Evolutionary conservation across 305 asterid genomes (phyloP), one percentile per base, ranked within the genome.

Genomic region (Solanum hybrid): DNA sequence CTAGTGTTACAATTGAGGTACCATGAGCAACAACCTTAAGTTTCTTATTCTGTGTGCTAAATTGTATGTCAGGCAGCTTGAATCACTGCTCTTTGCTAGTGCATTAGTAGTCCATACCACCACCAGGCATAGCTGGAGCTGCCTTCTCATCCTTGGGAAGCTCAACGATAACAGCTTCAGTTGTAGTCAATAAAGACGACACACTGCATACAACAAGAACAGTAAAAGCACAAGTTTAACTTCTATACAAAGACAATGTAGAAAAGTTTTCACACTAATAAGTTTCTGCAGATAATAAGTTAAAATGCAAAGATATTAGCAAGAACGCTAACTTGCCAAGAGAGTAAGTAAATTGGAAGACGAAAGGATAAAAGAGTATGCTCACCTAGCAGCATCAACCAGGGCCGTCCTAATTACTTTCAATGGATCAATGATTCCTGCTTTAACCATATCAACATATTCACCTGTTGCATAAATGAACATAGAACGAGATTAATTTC

Each of bases 371-470:
- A 56, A 38, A 10, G 71, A 56, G 86, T 51, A 5, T 32, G 79
- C 89, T 90, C 78, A 95, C 97, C 97, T 94, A 37, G 98, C 96
- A 77, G 98, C 96, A 90, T 95, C 96, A 29, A 93, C 94, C 85
- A 95, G 89, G 1, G 98, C 98, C 31, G 98, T 94, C 88, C 98
- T 94, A 31, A 94, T 91, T 7, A 95, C 98, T 91, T 95, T 95
- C 92, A 94, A 77, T 24, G 98, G 98, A 86, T 95, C 98, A 11
- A 95, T 94, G 64, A 95, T 95, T 36, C 98, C 98, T 10, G 94
- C 87, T 82, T 93, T 93, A 2, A 95, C 92, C 98, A 95, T 94
- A 86, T 95, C 96, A 2, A 94, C 96, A 82, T 94, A 95, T 86
- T 93, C 98, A 90, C 97, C 97, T 95, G 91, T n/a, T 86, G 77